phyloP scores from a whole-genome alignment of 2,329 filamentous ascomycete genomes.

The Rhinocladiella similis region DNA sequence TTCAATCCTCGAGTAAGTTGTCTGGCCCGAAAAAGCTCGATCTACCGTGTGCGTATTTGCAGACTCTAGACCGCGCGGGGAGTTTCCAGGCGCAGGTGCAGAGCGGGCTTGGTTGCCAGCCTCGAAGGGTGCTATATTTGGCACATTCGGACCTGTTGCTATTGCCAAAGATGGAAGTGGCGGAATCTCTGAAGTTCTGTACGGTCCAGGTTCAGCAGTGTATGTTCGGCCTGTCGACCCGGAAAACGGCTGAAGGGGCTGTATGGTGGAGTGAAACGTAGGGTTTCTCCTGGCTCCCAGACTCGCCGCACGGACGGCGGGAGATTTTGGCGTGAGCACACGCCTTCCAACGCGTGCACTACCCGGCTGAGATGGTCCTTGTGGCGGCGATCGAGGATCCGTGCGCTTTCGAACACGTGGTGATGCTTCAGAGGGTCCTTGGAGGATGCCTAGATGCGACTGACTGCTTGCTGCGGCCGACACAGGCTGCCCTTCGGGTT shows the following conservation, averaged over 20 bases:
- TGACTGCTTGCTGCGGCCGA: conserved; percentile 5
- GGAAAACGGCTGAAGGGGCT: conserved; percentile 51
- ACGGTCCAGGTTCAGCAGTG: conserved; percentile 42
- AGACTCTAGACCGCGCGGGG: conserved; percentile 7
- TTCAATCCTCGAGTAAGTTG: conserved; percentile 14
- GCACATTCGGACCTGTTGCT: conserved; percentile 12
- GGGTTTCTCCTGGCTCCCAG: conserved; percentile 44
- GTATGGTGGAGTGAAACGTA: conserved; percentile 48
- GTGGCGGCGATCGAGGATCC: conserved; percentile 22
- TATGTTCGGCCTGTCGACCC: conserved; percentile 44
- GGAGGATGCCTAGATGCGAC: conserved; percentile 11
- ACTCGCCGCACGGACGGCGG: conserved; percentile 53
- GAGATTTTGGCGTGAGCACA: conserved; percentile 61
- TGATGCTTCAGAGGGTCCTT: conserved; percentile 32
- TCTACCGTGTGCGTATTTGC: conserved; percentile 11
- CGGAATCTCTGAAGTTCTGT: conserved; percentile 41
- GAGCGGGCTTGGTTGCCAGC: conserved; percentile 16
- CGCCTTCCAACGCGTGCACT: conserved; percentile 37
- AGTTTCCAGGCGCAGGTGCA: conserved; percentile 12
- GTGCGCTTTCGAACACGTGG: conserved; percentile 27
- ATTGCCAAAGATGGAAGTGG: conserved; percentile 49
- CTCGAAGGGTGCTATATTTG: conserved; percentile 5
- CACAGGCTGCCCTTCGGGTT: conserved; percentile 7
- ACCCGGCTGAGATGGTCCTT: conserved; percentile 11
- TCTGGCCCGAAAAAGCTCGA: conserved; percentile 9